Percentiles rank a stretch among this genome's conserved stretches.
Evolutionary conservation across 768 basidiomycete species (phyloP).

Genomic region (Postia placenta): DNA sequence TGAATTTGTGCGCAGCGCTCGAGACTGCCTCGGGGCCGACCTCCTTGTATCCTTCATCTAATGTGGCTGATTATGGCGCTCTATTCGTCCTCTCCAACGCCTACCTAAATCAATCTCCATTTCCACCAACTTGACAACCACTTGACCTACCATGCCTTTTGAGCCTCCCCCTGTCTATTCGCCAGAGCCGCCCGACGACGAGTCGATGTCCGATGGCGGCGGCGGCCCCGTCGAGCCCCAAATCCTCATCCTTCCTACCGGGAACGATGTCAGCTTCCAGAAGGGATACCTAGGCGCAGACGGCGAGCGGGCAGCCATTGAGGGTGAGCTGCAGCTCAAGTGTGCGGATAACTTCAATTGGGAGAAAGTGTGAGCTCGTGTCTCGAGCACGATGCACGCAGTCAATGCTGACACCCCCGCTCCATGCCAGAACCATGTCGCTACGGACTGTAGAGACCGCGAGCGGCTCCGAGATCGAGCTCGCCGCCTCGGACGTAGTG

Average conservation of each 20-base stretch:
- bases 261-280: slow-evolving; percentile 73
- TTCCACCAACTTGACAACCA: not conserved
- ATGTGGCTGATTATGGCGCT: slow-evolving; percentile 1
- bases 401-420: slow-evolving; percentile 8
- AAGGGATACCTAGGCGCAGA: slow-evolving; percentile 82
- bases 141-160: slow-evolving; percentile 17
- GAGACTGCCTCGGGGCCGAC: no score
- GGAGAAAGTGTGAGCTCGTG: slow-evolving; percentile 67
- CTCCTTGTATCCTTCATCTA: not conserved
- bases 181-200: slow-evolving; percentile 12
- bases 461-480: slow-evolving; percentile 58
- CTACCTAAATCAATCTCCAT: not conserved
- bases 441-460: slow-evolving; percentile 64
- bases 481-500: slow-evolving; percentile 49
- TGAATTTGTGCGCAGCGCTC: not conserved
- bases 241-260: slow-evolving; percentile 68
- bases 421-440: slow-evolving; percentile 47
- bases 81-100: not conserved
- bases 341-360: slow-evolving; percentile 46
- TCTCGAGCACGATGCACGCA: not conserved
- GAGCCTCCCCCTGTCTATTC: slow-evolving; percentile 24
- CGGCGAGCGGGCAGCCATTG: slow-evolving; percentile 75
- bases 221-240: slow-evolving; percentile 43
- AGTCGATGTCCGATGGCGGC: not conserved
- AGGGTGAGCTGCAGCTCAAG: slow-evolving; percentile 86